Evolutionary conservation across 768 basidiomycete genomes (phyloP), one percentile per base, ranked within the genome.

Genomic region (Suillus subalutaceus): DNA sequence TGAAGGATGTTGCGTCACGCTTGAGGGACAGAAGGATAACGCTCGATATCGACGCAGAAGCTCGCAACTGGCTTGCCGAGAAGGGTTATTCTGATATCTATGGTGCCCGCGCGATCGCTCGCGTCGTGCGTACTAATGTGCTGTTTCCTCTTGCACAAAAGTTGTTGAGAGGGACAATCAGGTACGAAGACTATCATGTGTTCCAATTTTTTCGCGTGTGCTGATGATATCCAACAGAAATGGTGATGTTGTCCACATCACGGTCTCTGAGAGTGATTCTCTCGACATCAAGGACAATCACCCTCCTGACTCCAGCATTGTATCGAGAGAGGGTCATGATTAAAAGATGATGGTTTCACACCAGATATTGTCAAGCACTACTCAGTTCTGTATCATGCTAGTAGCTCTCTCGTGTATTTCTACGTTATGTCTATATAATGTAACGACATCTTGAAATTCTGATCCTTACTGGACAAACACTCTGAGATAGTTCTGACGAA

Each of bases 81-180:
- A 83, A 88, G 56, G 95, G 95, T 0, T 96, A 93, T 74, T 95
- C 93, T 4, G 88, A 92, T 56, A 77, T 89, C 32, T 96, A 96
- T 75, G 95, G 95, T 30, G 95, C 95, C 0, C 83, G 95, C 40
- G 91, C 93, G 7, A 93, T 97, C 64, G 92, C 92, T 9, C 80
- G 95, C n/a, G 87, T 95, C 23, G 92, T 97, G 5, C 82, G 92
- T 62, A 90, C 89, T 62, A 87, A 91, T 70, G 90, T 97, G 12
- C 77, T 94, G 53, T 92, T 92, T 80, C 92, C 90, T 30, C 80
- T 97, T 23, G 94, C 95, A 0, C 87, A 88, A 74, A 91, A 91
- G 74, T 72, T 97, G 72, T 77, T 97, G 67, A 84, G 83, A 53
- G 95, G 95, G 0, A 91, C 89, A 4, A 88, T 97, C 67, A 80